A percentile compares a stretch with the other conserved stretches of the same genome.
Conservation (phyloP, 2,329 filamentous ascomycete genomes). For the Sclerotinia minor region DNA sequence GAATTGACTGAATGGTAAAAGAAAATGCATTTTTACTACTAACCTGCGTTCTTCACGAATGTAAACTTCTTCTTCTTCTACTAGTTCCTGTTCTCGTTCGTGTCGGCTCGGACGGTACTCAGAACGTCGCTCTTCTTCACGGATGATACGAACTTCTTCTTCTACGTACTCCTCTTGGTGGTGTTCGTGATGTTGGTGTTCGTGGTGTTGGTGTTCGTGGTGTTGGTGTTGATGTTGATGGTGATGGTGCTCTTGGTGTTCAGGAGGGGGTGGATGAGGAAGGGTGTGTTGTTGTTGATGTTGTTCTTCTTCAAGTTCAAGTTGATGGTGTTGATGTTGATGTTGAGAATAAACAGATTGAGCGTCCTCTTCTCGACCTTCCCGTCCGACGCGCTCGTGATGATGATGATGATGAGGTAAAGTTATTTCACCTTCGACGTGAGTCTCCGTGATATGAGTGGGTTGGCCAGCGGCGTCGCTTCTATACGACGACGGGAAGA, state of each 20-base stretch:
- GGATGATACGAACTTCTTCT: constrained; percentile 72
- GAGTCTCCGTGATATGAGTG: constrained; percentile 57
- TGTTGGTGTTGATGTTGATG: too few relatives aligned
- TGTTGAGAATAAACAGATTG: constrained; percentile 57
- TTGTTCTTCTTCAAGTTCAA: too few relatives aligned
- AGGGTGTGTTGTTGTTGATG: neutral
- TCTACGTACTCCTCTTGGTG: constrained; percentile 52
- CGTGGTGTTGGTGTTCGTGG: too few relatives aligned
- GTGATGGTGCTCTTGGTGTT: too few relatives aligned
- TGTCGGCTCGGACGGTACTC: constrained; percentile 65
- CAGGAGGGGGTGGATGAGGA: constrained; percentile 12
- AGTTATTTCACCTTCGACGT: constrained; percentile 88
- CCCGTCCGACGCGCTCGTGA: constrained; percentile 89
- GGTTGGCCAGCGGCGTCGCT: constrained; percentile 59
- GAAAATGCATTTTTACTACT: constrained; percentile 40
- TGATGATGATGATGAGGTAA: constrained; percentile 56
- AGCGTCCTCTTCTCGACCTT: constrained; percentile 77
- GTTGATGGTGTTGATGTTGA: neutral
- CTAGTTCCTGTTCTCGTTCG: too few relatives aligned
- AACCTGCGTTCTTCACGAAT: constrained; percentile 57
- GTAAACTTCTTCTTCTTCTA: constrained; percentile 50
- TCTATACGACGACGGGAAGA: constrained; percentile 98
- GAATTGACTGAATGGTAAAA: neutral
- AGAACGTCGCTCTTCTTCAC: constrained; percentile 67
- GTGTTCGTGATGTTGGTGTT: too few relatives aligned